A percentile compares a stretch with the other conserved stretches of the same genome.
phyloP scores from a whole-genome alignment of 345 rosid species.

The Eucalyptus marginata region DNA sequence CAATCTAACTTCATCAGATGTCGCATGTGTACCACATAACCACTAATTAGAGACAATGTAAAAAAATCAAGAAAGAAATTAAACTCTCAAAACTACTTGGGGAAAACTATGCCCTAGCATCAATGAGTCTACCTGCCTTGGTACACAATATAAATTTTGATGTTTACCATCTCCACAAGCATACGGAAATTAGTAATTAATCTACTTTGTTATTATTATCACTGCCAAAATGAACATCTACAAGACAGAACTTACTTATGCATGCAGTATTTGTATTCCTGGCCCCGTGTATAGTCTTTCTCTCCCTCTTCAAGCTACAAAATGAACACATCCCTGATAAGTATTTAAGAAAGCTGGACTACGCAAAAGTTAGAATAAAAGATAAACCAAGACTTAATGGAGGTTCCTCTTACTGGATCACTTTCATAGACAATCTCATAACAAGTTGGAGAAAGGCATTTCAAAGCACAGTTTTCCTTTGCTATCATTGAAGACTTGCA shows the following conservation, averaged over 20 bases:
- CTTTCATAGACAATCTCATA: slow-evolving; percentile 65
- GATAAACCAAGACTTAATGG: neutral
- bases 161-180: neutral
- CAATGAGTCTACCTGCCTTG: neutral
- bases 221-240: neutral
- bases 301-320: slow-evolving; percentile 76
- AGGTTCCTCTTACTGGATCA: slow-evolving; percentile 45
- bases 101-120: neutral
- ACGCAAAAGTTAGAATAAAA: neutral
- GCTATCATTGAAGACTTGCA: slow-evolving; percentile 57
- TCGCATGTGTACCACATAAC: neutral
- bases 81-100: neutral
- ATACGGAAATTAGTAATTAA: neutral
- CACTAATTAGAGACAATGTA: neutral
- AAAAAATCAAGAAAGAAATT: neutral
- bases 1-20: neutral
- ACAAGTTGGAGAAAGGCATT: slow-evolving; percentile 66
- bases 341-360: neutral
- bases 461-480: slow-evolving; percentile 72
- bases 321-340: neutral
- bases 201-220: neutral
- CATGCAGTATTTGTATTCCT: slow-evolving; percentile 79
- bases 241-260: slow-evolving; percentile 45
- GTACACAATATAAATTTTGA: neutral
- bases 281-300: slow-evolving; percentile 57